Evolutionary conservation across 2,329 filamentous ascomycete genomes (phyloP), one percentile per base, ranked within the genome.

Genomic region (Verticillium dahliae): DNA sequence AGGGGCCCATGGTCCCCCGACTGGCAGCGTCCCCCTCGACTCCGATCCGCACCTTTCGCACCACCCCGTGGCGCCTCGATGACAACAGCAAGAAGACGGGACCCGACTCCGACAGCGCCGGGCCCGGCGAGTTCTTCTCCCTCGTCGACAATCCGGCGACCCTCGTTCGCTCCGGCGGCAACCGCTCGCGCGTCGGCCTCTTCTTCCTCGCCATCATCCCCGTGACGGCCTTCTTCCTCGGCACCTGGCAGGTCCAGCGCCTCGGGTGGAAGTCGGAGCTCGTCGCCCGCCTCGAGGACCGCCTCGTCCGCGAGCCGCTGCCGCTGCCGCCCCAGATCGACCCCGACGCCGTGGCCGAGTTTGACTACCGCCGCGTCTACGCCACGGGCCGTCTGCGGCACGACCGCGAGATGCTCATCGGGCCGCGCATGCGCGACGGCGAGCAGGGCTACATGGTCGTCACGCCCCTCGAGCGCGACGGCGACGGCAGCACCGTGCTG

Each of bases 321-420:
- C 94, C 94, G 0, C 80, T 99, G 0, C 95, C 95, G 4, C 88
- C 92, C 2, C 84, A 85, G 60, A 82, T 99, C 65, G 92, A 98
- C 72, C 89, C 91, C 0, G 78, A 81, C n/a, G 92, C 89, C 10
- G 83, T 97, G 67, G 80, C 86, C 67, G 92, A 96, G 41, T 99
- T 99, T 73, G 94, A 99, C 74, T 97, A 94, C 78, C 85, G 95
- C 63, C 85, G 91, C 61, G 90, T 99, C 58, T 84, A 85, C 65
- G 89, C 92, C 11, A 85, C 80, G 0, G 95, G 95, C 10, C 79
- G 75, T 61, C 87, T 92, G 67, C 80, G 90, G 45, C 95, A 99
- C 75, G 93, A 97, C 72, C 86, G 90, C 73, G 95, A 99, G 80
- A 99, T 99, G 93, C 81, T 99, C 59, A 87, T 99, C 63, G 95